Percentiles rank a stretch among this genome's conserved stretches.
These are phyloP conservation scores for Byssothecium circinans DNA, from an alignment of 2,329 filamentous ascomycete species.

Conservation along the genomic window DNA sequence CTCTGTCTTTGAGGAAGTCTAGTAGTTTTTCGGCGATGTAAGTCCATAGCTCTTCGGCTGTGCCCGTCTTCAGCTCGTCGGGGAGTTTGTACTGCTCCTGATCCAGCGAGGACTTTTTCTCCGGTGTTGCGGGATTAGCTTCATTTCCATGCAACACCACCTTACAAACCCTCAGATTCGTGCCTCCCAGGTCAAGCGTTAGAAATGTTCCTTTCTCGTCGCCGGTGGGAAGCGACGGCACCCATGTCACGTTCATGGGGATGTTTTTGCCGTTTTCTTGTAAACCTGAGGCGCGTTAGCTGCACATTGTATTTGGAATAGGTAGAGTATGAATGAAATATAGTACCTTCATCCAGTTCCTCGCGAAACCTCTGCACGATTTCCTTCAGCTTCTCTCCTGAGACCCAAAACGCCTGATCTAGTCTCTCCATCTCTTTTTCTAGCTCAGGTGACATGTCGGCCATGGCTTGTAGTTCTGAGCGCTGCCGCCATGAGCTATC, in stretches of 20 bases:
- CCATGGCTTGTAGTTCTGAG: conserved; percentile 21
- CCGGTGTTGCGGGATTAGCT: conserved; percentile 66
- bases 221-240: conserved; percentile 85
- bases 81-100: conserved; percentile 97
- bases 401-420: conserved; percentile 29
- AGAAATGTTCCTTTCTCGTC: conserved; percentile 85
- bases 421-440: conserved; percentile 24
- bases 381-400: conserved; percentile 20
- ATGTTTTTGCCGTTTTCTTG: conserved; percentile 23
- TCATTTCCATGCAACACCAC: conserved; percentile 85
- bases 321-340: background rate
- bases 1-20: conserved; percentile 86
- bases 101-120: conserved; percentile 66
- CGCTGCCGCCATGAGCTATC: conserved; percentile 23
- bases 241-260: conserved; percentile 98
- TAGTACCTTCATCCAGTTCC: conserved; percentile 30
- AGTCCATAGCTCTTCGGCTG: conserved; percentile 85
- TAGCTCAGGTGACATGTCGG: conserved; percentile 19
- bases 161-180: conserved; percentile 92
- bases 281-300: conserved; percentile 4
- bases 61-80: conserved; percentile 84
- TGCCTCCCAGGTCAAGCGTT: conserved; percentile 93
- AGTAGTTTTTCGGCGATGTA: conserved; percentile 91
- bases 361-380: conserved; percentile 26
- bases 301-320: background rate